phyloP scores from a whole-genome alignment of 768 basidiomycete species.

The Amyloporia xantha region DNA sequence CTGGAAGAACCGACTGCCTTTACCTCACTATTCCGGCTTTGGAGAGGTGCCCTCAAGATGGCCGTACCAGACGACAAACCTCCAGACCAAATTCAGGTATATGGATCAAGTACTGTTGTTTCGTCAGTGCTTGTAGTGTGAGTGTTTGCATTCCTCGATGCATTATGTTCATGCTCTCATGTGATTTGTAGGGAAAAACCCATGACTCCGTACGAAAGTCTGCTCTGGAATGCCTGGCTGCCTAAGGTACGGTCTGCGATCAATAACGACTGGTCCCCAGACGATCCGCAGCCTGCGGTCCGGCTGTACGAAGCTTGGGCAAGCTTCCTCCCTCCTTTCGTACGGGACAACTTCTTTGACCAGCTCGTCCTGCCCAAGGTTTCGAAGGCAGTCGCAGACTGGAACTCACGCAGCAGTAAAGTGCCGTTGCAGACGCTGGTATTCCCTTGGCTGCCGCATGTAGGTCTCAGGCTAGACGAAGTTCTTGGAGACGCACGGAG shows the following conservation, averaged over 20 bases:
- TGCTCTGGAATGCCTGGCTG: slow-evolving; percentile 93
- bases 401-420: slow-evolving; percentile 58
- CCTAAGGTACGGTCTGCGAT: slow-evolving; percentile 89
- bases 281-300: slow-evolving; percentile 66
- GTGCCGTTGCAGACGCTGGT: slow-evolving; percentile 72
- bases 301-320: slow-evolving; percentile 87
- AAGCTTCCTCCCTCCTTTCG: slow-evolving; percentile 80
- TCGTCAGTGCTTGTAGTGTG: slow-evolving; percentile 31
- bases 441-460: slow-evolving; percentile 93
- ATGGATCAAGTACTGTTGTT: slow-evolving; percentile 39
- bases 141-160: slow-evolving; percentile 18
- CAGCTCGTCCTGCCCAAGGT: slow-evolving; percentile 95
- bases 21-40: slow-evolving; percentile 57
- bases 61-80: slow-evolving; percentile 37
- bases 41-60: slow-evolving; percentile 64
- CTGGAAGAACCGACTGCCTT: slow-evolving; percentile 67
- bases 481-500: slow-evolving; percentile 83
- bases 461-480: slow-evolving; percentile 76
- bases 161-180: slow-evolving; percentile 3
- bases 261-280: slow-evolving; percentile 91
- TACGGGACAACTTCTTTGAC: slow-evolving; percentile 91
- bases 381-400: slow-evolving; percentile 73
- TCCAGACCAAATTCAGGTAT: slow-evolving; percentile 46
- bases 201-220: slow-evolving; percentile 94
- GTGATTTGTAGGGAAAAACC: slow-evolving; percentile 38